A percentile compares a stretch with the other conserved stretches of the same genome.
These are phyloP conservation scores for Alternaria burnsii DNA, from an alignment of 2,329 filamentous ascomycete species.

Conservation along the genomic window DNA sequence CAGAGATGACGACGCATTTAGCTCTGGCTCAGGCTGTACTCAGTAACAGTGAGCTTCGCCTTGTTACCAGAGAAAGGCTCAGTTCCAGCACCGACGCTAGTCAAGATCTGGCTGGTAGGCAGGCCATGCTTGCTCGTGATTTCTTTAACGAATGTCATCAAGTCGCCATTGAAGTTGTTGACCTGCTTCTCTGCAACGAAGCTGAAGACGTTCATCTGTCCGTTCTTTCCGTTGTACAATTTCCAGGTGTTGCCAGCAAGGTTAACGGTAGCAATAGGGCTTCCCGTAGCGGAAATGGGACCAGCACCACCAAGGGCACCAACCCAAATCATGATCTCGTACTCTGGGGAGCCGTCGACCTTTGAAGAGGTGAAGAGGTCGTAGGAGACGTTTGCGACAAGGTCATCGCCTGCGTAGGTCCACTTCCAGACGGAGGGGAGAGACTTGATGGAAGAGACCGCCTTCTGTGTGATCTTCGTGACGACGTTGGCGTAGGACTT, in stretches of 20 bases:
- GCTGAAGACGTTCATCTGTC: constrained; percentile 67
- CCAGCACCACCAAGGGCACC: constrained; percentile 65
- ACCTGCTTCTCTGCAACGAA: constrained; percentile 62
- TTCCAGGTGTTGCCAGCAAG: constrained; percentile 65
- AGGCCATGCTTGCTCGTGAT: constrained; percentile 60
- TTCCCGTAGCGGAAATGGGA: constrained; percentile 66
- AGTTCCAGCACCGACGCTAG: constrained; percentile 63
- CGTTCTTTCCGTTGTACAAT: constrained; percentile 69
- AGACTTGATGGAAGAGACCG: constrained; percentile 50
- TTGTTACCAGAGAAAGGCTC: constrained; percentile 64
- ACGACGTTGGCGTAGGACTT: constrained; percentile 58
- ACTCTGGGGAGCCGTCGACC: constrained; percentile 58
- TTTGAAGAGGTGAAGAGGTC: constrained; percentile 67
- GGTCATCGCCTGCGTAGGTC: constrained; percentile 58
- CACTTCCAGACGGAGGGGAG: constrained; percentile 58
- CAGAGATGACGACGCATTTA: constrained; percentile 10
- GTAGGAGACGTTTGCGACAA: constrained; percentile 68
- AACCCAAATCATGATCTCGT: constrained; percentile 74
- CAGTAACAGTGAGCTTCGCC: constrained; percentile 55
- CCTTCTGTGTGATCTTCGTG: constrained; percentile 43
- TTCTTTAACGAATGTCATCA: constrained; percentile 67
- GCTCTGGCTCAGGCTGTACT: constrained; percentile 47
- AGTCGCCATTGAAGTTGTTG: constrained; percentile 65
- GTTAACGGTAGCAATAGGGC: constrained; percentile 62
- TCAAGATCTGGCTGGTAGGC: constrained; percentile 61